Evolutionary conservation across 2,329 filamentous ascomycete genomes (phyloP).

Genomic region (Colletotrichum sp.): DNA sequence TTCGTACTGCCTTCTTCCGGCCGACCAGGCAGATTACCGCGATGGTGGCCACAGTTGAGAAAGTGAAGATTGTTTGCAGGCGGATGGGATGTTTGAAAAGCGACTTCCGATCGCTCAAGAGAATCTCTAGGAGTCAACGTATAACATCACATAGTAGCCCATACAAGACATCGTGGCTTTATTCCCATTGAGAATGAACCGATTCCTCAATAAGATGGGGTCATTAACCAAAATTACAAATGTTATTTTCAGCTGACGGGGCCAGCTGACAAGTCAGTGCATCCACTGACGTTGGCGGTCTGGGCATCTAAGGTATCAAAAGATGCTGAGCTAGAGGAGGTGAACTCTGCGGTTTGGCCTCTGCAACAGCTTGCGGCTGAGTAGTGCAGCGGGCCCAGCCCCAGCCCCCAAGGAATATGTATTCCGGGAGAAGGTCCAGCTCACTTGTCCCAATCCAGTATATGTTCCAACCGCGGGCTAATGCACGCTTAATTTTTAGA

Average conservation of each 20-base stretch:
- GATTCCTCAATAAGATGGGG: neutral
- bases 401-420: neutral
- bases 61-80: neutral
- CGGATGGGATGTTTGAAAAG: neutral
- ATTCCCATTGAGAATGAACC: neutral
- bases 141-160: neutral
- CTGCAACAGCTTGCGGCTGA: neutral
- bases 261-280: neutral
- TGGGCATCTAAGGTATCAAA: neutral
- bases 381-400: neutral
- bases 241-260: neutral
- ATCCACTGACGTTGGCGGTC: neutral
- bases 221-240: neutral
- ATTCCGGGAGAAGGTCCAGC: neutral
- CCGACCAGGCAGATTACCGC: neutral
- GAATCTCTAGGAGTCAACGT: neutral
- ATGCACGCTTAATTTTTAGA: neutral
- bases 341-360: neutral
- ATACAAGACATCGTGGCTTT: neutral
- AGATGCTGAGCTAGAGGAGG: neutral
- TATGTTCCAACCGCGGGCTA: neutral
- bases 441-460: neutral
- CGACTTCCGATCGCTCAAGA: neutral
- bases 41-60: neutral
- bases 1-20: neutral